Evolutionary conservation across 75 land plant species (phyloP), one percentile per base, ranked within the genome.

Genomic region (Ceratopteris richardii): DNA sequence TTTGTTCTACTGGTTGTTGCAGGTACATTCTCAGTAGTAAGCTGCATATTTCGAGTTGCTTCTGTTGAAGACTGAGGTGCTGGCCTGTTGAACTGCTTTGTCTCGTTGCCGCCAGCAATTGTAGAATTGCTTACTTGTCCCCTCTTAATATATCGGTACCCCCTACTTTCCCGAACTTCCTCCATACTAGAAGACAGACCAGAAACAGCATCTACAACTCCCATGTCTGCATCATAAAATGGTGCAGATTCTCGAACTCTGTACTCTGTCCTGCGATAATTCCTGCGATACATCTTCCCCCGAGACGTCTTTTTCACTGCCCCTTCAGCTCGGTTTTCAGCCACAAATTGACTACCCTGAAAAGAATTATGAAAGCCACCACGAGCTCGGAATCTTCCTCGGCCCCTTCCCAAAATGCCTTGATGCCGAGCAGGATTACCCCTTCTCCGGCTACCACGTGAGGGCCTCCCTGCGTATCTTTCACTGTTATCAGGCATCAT

Each of bases 1-100:
- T 84, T 82, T 17, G 48, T 7, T 17, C 14, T 17, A 33, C 37
- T n/a, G 4, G 3, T 17, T 17, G n/a, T 46, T 46, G 48, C 48
- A 17, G 21, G 12, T 14, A 17, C 48, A 46, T 14, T 46, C 14
- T 33, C 7, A 33, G 3, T 33, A 33, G 9, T 9, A 33, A 9
- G 37, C 9, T 3, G 37, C 9, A 9, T 3, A 33, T 33, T 46
- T 46, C 4, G 4, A 17, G 48, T 20, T 5, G 14, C 48, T 14
- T 46, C 14, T 20, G n/a, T 4, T 17, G 21, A 46, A 17, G 21
- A 7, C 12, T 7, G 48, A 46, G 48, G n/a, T 5, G 17, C 37
- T 4, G 37, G 7, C 37, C 37, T 9, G 9, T 4, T 9, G 3
- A 9, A 33, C 37, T 3, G 37, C 37, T 9, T 9, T 4, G 3